These are phyloP conservation scores for Euphrasia confusa DNA, from an alignment of 257 asterid species.

Conservation along the genomic window DNA sequence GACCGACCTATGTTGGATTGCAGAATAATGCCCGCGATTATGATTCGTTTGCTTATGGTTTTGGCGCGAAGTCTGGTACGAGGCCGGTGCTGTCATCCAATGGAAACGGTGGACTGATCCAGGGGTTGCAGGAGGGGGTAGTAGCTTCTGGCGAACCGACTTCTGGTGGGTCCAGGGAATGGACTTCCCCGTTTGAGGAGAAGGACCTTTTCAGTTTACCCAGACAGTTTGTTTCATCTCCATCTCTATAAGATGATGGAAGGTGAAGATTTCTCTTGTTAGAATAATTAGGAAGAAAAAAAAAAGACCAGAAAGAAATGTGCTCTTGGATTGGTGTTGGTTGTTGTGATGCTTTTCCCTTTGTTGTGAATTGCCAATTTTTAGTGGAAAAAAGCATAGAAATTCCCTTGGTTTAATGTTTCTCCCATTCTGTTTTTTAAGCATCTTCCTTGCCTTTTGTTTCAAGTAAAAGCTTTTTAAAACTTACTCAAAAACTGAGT, in stretches of 20 bases:
- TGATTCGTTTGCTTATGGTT: conserved; percentile 49
- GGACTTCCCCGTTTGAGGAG: conserved; percentile 96
- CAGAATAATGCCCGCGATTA: conserved; percentile 36
- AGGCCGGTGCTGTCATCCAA: conserved; percentile 42
- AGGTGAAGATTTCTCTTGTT: conserved; percentile 23
- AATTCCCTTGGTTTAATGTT: conserved; percentile 16
- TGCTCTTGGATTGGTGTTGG: conserved; percentile 35
- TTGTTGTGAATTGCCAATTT: conserved; percentile 33
- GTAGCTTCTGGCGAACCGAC: conserved; percentile 33
- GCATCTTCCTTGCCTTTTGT: too few species aligned
- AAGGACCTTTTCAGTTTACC: conserved; percentile 78
- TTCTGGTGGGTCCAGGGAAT: conserved; percentile 58
- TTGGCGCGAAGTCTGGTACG: conserved; percentile 41
- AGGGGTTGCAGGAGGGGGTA: conserved; percentile 51
- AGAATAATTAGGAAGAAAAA: conserved; percentile 35
- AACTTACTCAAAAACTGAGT: too few species aligned
- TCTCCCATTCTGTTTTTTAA: neutral
- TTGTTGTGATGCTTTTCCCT: conserved; percentile 44
- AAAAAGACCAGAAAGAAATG: conserved; percentile 34
- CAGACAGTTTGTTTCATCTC: conserved; percentile 92
- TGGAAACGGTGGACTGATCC: conserved; percentile 34
- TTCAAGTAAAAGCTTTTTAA: too few species aligned
- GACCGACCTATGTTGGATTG: conserved; percentile 31
- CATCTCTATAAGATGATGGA: conserved; percentile 50
- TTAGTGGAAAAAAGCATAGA: conserved; percentile 32